Evolutionary conservation across 306 rosid species (phyloP).

Genomic region (Prunus fruticosa): DNA sequence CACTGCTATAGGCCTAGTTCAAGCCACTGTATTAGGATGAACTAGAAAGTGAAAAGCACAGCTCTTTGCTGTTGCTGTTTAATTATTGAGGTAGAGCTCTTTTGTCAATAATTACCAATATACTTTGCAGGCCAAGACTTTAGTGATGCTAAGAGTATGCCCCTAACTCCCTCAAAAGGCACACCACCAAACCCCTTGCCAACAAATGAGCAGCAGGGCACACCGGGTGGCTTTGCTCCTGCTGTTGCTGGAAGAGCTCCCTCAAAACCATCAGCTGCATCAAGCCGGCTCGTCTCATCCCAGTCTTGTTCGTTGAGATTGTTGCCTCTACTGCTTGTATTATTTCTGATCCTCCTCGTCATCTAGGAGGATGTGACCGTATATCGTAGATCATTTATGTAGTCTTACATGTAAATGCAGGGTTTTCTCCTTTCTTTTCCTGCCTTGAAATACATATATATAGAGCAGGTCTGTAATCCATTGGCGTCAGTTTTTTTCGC

Average conservation of each 20-base stretch:
- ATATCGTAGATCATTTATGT: conserved; percentile 26
- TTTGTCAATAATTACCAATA: conserved; percentile 1
- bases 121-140: conserved; percentile 74
- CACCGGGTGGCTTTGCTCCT: conserved; percentile 65
- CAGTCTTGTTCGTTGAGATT: conserved; percentile 28
- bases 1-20: not conserved
- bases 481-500: conserved; percentile 37
- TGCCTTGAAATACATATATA: conserved; percentile 27
- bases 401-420: conserved; percentile 60
- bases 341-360: conserved; percentile 33
- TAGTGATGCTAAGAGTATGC: conserved; percentile 51
- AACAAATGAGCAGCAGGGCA: conserved; percentile 75
- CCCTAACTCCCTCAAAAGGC: conserved; percentile 42
- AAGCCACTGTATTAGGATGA: not conserved
- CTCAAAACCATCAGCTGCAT: conserved; percentile 70
- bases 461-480: conserved; percentile 34
- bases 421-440: conserved; percentile 13
- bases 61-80: not conserved
- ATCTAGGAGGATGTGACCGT: conserved; percentile 19
- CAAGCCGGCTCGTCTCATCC: conserved; percentile 32
- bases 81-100: not conserved
- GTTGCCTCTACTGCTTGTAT: conserved; percentile 37
- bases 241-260: conserved; percentile 92
- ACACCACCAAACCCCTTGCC: conserved; percentile 68
- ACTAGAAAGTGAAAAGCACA: not conserved